A percentile compares a stretch with the other conserved stretches of the same genome.
phyloP scores from a whole-genome alignment of 106 monocot genomes.

The Apostasia ramifera region DNA sequence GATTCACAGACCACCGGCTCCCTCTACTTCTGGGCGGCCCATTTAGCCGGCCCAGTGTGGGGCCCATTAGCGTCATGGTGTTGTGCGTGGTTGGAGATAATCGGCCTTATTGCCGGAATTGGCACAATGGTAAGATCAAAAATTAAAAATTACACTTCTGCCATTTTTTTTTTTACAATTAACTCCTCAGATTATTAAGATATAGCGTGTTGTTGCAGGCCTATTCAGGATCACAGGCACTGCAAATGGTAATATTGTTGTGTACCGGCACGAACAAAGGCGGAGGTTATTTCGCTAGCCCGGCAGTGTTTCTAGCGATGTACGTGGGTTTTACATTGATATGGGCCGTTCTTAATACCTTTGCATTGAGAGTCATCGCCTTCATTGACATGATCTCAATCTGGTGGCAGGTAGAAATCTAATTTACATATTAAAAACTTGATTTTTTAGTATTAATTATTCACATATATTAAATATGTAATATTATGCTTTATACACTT shows the following conservation, averaged over 20 bases:
- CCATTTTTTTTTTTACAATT: not conserved
- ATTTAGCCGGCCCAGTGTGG: constrained; percentile 32
- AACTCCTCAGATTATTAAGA: not conserved
- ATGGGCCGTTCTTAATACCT: constrained; percentile 68
- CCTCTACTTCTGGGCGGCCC: constrained; percentile 80
- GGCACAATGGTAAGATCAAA: constrained; percentile 55
- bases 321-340: constrained; percentile 50
- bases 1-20: constrained; percentile 64
- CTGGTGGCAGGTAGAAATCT: constrained; percentile 51
- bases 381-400: constrained; percentile 54
- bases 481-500: too few relatives aligned
- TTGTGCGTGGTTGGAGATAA: constrained; percentile 77
- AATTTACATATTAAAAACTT: not conserved
- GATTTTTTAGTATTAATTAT: not conserved
- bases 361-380: constrained; percentile 65
- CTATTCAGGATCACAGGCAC: constrained; percentile 56
- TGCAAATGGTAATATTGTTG: constrained; percentile 66
- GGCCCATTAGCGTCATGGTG: constrained; percentile 77
- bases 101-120: constrained; percentile 60
- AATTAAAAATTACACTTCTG: not conserved
- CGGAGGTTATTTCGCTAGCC: constrained; percentile 64
- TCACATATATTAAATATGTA: not conserved
- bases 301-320: constrained; percentile 49
- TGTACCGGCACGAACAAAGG: constrained; percentile 65
- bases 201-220: constrained; percentile 21